phyloP scores from a whole-genome alignment of 495 filamentous ascomycete genomes.

The Letharia columbiana region DNA sequence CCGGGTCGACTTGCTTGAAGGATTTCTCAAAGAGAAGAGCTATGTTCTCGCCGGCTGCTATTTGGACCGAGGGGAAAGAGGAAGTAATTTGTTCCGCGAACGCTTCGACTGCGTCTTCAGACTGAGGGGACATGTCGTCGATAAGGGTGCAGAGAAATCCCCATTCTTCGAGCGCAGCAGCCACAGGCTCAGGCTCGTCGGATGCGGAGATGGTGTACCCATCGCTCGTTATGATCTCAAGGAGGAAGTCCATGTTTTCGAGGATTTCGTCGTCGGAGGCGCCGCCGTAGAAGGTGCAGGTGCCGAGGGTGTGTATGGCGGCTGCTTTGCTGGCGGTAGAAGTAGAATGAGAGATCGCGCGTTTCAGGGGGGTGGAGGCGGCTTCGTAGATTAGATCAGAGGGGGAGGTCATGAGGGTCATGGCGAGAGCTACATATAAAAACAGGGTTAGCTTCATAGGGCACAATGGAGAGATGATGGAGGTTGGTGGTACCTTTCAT shows the following conservation, averaged over 20 bases:
- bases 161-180: conserved; percentile 80
- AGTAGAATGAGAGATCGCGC: conserved; percentile 59
- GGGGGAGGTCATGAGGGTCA: conserved; percentile 65
- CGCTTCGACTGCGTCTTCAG: conserved; percentile 67
- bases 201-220: conserved; percentile 64
- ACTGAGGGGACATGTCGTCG: conserved; percentile 69
- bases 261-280: conserved; percentile 60
- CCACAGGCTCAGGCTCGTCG: conserved; percentile 69
- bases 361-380: conserved; percentile 55
- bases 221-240: conserved; percentile 82
- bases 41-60: conserved; percentile 83
- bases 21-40: conserved; percentile 83
- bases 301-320: conserved; percentile 66
- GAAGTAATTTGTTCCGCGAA: conserved; percentile 87
- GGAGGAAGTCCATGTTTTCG: conserved; percentile 71
- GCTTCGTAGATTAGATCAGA: conserved; percentile 62
- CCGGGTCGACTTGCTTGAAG: conserved; percentile 54
- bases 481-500: conserved; percentile 40
- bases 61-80: conserved; percentile 64
- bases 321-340: conserved; percentile 57
- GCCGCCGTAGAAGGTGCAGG: conserved; percentile 70
- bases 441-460: conserved; percentile 1
- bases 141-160: conserved; percentile 75
- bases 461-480: background rate
- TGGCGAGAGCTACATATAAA: conserved; percentile 50